Evolutionary conservation across 305 asterid species (phyloP), one percentile per base, ranked within the genome.

Genomic region (Fraxinus nigra): DNA sequence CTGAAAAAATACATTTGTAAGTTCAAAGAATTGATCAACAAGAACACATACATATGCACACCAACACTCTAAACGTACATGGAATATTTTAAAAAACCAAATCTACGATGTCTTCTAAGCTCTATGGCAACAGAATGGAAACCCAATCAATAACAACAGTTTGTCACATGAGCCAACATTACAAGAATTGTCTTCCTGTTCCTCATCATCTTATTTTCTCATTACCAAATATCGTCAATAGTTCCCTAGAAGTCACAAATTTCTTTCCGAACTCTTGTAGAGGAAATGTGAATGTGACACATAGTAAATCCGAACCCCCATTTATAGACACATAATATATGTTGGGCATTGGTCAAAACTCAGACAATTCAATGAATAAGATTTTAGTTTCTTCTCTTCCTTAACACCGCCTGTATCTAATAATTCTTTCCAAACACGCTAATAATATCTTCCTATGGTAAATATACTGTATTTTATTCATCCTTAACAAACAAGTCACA

Each of bases 401-500:
- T 54, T 54, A 54, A 54, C 24, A n/a, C 63, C 3, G 24, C 5
- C 8, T 54, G 18, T n/a, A 16, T 54, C 26, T 54, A 6, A 54
- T 5, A 54, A n/a, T 54, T 5, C 24, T 54, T n/a, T 5, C 24
- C 26, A n/a, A 54, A n/a, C 26, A 54, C 5, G 26, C 65, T 54
- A 54, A 54, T 54, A 54, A n/a, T n/a, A 54, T 54, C 65, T 61
- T 61, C 32, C 70, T 61, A 18, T 2, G 32, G 70, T 0, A 22
- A 61, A 22, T 18, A 61, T 67, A 67, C 76, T 51, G 73, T 56
- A 7, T 75, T 11, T 22, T 56, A 69, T 78, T 77, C 35, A 80
- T 77, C 81, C 56, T 35, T 7, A 22, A 63, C 28, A 30, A 16
- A 26, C 40, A 26, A 38, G 37, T 24, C 54, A 73, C n/a, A 80